phyloP scores from a whole-genome alignment of 352 stramenopile species.

The Phytophthora aleatoria region DNA sequence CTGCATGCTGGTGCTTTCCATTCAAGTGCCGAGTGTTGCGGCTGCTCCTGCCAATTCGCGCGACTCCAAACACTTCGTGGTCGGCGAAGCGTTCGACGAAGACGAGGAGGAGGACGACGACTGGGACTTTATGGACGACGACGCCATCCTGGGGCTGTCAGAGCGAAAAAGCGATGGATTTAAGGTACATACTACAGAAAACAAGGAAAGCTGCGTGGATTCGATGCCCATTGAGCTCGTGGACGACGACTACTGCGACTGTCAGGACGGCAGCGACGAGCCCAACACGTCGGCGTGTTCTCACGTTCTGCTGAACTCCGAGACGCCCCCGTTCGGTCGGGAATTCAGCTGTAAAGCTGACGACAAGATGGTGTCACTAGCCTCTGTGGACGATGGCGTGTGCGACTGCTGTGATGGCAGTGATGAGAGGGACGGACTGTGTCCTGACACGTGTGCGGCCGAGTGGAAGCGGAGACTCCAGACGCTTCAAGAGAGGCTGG shows the following conservation, averaged over 20 bases:
- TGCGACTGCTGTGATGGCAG: constrained; percentile 98
- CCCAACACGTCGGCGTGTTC: constrained; percentile 82
- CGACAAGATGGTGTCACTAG: constrained; percentile 45
- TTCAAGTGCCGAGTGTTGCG: constrained; percentile 21
- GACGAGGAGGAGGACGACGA: constrained; percentile 56
- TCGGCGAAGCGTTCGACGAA: constrained; percentile 35
- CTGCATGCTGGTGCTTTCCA: constrained; percentile 24
- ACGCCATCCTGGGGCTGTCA: constrained; percentile 38
- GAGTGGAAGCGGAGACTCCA: constrained; percentile 28
- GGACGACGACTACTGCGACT: constrained; percentile 96
- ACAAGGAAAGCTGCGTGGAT: constrained; percentile 35
- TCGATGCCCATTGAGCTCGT: constrained; percentile 45
- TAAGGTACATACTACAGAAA: background rate
- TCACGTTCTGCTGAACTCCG: constrained; percentile 32
- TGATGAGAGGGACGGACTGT: constrained; percentile 78
- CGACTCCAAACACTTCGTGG: constrained; percentile 19
- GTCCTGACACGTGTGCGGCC: constrained; percentile 45
- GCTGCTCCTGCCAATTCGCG: constrained; percentile 2
- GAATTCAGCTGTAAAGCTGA: constrained; percentile 49
- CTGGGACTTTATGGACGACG: constrained; percentile 72
- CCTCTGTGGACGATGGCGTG: constrained; percentile 91
- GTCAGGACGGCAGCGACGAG: constrained; percentile 91
- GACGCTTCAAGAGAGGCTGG: constrained; percentile 25
- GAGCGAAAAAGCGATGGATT: constrained; percentile 2
- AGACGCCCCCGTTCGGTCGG: constrained; percentile 8